Percentiles rank a stretch among this genome's conserved stretches.
Conservation (phyloP, 1,139 yeast species). For the Blastobotrys aristatus region DNA sequence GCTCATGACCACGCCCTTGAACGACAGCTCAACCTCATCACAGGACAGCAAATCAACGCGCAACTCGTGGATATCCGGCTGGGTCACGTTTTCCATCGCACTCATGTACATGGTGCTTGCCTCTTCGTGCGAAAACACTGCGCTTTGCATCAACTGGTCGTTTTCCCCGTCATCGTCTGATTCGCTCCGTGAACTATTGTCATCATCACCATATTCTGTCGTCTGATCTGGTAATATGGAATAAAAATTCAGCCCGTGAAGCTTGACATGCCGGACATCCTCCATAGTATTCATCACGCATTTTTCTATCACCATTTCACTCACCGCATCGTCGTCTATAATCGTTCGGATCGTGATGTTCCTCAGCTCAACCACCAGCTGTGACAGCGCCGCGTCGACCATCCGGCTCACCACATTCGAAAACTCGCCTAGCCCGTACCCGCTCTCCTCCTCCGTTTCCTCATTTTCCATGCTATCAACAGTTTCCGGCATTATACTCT, state of each 20-base stretch:
- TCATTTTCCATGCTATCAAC: conserved; percentile 2
- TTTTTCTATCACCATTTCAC: conserved; percentile 43
- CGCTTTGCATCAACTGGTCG: conserved; percentile 52
- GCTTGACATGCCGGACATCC: conserved; percentile 3
- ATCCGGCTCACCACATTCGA: conserved; percentile 58
- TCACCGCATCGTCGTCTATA: conserved; percentile 43
- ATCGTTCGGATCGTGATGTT: conserved; percentile 47
- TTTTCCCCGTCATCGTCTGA: conserved; percentile 31
- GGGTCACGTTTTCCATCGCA: conserved; percentile 40
- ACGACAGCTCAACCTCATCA: conserved; percentile 18
- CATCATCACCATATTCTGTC: conserved; percentile 13
- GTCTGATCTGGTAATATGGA: too few relatives aligned
- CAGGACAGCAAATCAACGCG: conserved; percentile 22
- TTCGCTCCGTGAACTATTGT: conserved; percentile 4
- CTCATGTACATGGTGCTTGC: conserved; percentile 79
- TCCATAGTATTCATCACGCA: conserved; percentile 36
- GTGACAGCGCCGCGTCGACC: conserved; percentile 64
- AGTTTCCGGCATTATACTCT: conserved; percentile 26
- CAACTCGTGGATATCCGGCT: conserved; percentile 11
- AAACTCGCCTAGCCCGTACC: conserved; percentile 36
- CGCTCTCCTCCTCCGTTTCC: conserved; percentile 21
- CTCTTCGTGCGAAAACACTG: conserved; percentile 63
- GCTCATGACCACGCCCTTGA: conserved; percentile 22
- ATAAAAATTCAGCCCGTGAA: conserved; percentile 2
- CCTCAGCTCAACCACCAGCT: conserved; percentile 47